These are phyloP conservation scores for Pyrenochaeta sp. DNA, from an alignment of 2,329 filamentous ascomycete genomes.

Conservation along the genomic window DNA sequence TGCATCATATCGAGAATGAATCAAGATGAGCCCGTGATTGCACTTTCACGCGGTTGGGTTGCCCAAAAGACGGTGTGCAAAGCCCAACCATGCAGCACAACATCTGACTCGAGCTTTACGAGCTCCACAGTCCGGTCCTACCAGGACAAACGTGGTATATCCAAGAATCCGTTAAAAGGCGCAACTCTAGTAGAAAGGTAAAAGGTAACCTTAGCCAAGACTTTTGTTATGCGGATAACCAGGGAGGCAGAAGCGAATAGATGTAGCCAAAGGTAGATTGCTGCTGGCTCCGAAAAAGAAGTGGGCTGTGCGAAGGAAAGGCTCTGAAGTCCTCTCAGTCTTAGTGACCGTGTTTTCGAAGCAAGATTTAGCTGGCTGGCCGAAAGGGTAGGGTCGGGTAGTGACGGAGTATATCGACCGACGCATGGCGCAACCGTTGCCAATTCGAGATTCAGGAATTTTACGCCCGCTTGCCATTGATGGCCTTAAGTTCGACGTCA, in stretches of 20 bases:
- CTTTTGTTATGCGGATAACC: neutral
- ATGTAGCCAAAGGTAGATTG: neutral
- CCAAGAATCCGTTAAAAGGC: conserved; percentile 2
- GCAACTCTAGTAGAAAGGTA: neutral
- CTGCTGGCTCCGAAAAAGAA: neutral
- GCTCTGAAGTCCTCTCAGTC: neutral
- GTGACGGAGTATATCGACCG: conserved; percentile 16
- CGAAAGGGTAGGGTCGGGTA: conserved; percentile 14
- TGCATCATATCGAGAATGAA: neutral
- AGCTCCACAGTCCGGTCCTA: neutral
- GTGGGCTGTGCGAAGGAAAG: neutral
- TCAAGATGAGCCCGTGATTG: neutral
- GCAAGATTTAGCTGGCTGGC: neutral
- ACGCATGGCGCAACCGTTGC: conserved; percentile 7
- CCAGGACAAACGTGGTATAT: neutral
- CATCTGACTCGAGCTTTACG: neutral
- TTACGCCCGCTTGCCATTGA: conserved; percentile 61
- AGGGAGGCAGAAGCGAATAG: neutral
- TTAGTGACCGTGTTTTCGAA: neutral
- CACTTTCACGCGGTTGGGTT: neutral
- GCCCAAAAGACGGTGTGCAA: neutral
- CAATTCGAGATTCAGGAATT: conserved; percentile 10
- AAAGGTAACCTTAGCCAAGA: neutral
- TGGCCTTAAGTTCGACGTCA: conserved; percentile 73
- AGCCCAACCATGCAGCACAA: neutral